Base-by-base conservation (phyloP, 2,329 filamentous ascomycete genomes). In the Huntiella abstrusa region DNA sequence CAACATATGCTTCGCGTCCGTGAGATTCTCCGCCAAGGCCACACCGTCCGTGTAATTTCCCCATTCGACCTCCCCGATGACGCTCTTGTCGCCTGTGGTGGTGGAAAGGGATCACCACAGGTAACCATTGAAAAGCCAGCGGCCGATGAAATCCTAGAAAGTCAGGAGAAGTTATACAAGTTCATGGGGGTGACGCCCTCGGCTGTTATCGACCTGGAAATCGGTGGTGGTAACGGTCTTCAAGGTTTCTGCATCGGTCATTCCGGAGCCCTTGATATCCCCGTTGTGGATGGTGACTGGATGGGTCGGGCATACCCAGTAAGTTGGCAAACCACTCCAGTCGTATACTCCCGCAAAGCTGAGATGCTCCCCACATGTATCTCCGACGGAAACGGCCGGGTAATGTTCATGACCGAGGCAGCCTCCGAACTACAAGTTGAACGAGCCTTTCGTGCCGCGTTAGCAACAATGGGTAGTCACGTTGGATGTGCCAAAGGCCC, bases 211-310 rank as follows among this genome's bases (percentile, higher is more conserved):
- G 67, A 72, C 1, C 57, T 79, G 8, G 77, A 81, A 53, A 77
- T 81, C 46, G 77, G 77, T n/a, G 77, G 77, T 5, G 69, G 68
- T 4, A 81, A 81, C 51, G 75, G 76, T 0, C 60, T 79, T 6
- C 68, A 74, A 51, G 67, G 69, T 6, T 61, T 78, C 58, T 63
- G 75, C 3, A 58, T 76, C 4, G 73, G 73, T 4, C 68, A 70
- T 0, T 68, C 66, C 45, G 60, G 61, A 1, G 66, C 69, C 50
- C 68, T 75, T 56, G 58, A 70, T 46, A 51, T 70, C 1, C 69
- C 69, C 0, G 63, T 62, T 2, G 64, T 73, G 3, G 70, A 73
- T 47, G 70, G 65, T 11, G 70, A 73, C 55, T 71, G 67, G 67
- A 73, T 73, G 70, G 70, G 70, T 0, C 58, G 70, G 10, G 70